Conservation (phyloP, 345 rosid species). For the Brassica juncea region DNA sequence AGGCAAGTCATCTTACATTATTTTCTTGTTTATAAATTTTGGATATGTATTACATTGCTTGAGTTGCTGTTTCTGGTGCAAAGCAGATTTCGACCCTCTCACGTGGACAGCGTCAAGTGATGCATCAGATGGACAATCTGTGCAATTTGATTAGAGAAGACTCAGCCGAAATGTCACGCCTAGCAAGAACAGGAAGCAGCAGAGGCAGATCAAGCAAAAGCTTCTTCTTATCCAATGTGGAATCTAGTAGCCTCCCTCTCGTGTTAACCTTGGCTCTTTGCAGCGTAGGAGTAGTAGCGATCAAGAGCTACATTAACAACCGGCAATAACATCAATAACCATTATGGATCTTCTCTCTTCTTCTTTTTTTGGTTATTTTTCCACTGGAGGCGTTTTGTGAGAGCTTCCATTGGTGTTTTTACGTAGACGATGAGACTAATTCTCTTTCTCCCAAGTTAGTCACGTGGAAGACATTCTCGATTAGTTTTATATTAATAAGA, state of each 20-base stretch:
- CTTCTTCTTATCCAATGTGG: conserved; percentile 32
- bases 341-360: not conserved
- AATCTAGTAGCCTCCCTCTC: conserved; percentile 56
- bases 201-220: conserved; percentile 36
- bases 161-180: conserved; percentile 47
- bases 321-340: conserved; percentile 39
- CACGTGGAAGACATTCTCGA: conserved; percentile 22
- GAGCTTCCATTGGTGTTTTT: conserved; percentile 30
- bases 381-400: conserved; percentile 42
- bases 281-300: conserved; percentile 63
- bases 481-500: conserved; percentile 26
- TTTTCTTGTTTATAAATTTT: not conserved
- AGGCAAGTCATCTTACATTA: conserved; percentile 49
- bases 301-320: conserved; percentile 50
- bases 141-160: conserved; percentile 57
- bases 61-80: conserved; percentile 20
- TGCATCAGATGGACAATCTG: conserved; percentile 70
- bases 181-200: conserved; percentile 42
- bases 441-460: conserved; percentile 20
- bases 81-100: conserved; percentile 62
- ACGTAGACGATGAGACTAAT: conserved; percentile 12
- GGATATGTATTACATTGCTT: conserved; percentile 9
- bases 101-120: conserved; percentile 79
- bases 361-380: conserved; percentile 19
- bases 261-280: conserved; percentile 58